Base-by-base conservation (phyloP, 1,139 yeast genomes). In the Candida dubliniensis region DNA sequence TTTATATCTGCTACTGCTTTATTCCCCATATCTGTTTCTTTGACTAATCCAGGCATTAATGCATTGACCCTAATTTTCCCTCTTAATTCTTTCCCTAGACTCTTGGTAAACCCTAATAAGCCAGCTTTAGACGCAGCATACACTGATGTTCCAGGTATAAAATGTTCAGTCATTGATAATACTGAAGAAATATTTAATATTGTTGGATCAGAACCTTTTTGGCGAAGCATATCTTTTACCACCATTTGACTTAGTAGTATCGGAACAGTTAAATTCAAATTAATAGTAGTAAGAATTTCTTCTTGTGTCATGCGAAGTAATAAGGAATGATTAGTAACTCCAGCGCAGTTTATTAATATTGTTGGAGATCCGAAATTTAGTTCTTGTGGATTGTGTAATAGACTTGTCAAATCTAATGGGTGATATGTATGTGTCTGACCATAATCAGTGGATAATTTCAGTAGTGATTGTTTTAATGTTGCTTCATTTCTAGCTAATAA, bases 61-160 rank as follows among this genome's bases (percentile, higher is more conserved):
- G 86, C 72, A 55, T 85, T 84, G 34, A 86, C 84, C 33, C 88
- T 54, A 3, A 73, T 63, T 49, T 59, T 69, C 1, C 71, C 77
- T 9, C 74, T 76, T 46, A 86, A 62, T 54, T 93, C 99, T 2
- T 62, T 57, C 0, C 93, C 83, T 37, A 89, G 60, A 0, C 85
- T 68, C 37, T 69, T 64, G 0, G 95, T 79, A 54, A 89, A 85
- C 4, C 87, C 88, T 38, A 77, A 58, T 11, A 87, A 53, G 0
- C 95, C 98, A 0, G 90, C 86, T 60, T 93, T 93, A 41, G 89
- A 73, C 0, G 96, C 93, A 0, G 89, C 73, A 59, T 93, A 93
- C 0, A 87, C 83, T 0, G 86, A 56, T 0, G 96, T 80, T 0
- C 98, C 98, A 1, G 76, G 66, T 1, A 51, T 42, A 2, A 70